Conservation (phyloP, 306 rosid genomes). For the Vigna angularis region DNA sequence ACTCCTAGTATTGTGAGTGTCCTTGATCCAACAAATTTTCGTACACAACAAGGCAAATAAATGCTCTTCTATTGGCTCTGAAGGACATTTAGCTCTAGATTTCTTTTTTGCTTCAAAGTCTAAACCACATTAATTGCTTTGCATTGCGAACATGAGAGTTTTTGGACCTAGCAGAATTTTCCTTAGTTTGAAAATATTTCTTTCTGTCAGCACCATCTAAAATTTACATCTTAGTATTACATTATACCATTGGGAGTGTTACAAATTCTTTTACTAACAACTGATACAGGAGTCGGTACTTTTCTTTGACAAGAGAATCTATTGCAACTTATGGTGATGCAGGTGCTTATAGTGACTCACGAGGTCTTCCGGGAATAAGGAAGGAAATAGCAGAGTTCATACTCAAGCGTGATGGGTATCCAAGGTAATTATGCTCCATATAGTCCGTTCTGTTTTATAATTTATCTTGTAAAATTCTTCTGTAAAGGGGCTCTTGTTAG, state of each 20-base stretch:
- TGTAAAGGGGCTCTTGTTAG: conserved; percentile 38
- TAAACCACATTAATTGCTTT: conserved; percentile 32
- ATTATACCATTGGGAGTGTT: conserved; percentile 4
- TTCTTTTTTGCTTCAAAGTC: conserved; percentile 18
- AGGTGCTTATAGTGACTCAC: conserved; percentile 99
- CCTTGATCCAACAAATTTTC: no score
- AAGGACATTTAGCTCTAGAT: background rate
- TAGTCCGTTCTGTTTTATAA: background rate
- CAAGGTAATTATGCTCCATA: conserved; percentile 63
- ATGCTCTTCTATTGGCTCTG: conserved; percentile 27
- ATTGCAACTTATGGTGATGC: conserved; percentile 34
- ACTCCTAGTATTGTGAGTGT: no score
- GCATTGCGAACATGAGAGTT: background rate
- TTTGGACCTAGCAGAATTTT: conserved; percentile 21
- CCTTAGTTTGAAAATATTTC: conserved; percentile 33
- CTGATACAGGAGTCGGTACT: conserved; percentile 1
- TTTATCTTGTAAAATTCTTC: background rate
- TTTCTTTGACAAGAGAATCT: conserved; percentile 38
- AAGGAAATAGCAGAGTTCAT: conserved; percentile 97
- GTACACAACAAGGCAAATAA: background rate
- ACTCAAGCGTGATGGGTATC: conserved; percentile 93
- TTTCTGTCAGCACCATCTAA: conserved; percentile 4
- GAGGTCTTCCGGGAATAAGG: conserved; percentile 91
- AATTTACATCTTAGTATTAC: conserved; percentile 17
- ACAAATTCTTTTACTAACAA: conserved; percentile 15